Evolutionary conservation across 1,284 basidiomycete genomes (phyloP).

Genomic region (Fistulina hepatica): DNA sequence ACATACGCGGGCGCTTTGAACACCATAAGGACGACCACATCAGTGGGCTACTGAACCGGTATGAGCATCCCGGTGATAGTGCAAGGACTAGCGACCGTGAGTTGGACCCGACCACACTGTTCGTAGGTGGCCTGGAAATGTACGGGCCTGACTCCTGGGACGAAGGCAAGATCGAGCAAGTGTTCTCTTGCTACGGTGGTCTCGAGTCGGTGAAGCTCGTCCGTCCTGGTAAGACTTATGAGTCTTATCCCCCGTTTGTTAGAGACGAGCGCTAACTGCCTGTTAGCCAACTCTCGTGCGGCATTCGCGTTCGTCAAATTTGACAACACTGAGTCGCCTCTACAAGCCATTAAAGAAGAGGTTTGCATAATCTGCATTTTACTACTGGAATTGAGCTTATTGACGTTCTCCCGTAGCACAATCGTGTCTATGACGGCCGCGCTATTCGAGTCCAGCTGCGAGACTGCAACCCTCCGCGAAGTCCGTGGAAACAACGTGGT

Average conservation of each 20-base stretch:
- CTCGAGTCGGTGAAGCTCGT: constrained; percentile 54
- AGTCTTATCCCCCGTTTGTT: constrained; percentile 2
- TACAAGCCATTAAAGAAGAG: constrained; percentile 51
- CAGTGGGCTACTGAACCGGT: too few relatives aligned
- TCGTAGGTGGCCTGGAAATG: constrained; percentile 64
- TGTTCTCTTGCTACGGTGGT: constrained; percentile 54
- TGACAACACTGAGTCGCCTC: constrained; percentile 44
- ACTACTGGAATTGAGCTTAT: background rate
- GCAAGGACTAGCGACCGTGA: too few relatives aligned
- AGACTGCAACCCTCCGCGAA: constrained; percentile 40
- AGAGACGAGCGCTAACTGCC: constrained; percentile 7
- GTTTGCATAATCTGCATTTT: constrained; percentile 25
- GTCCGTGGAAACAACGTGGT: constrained; percentile 33
- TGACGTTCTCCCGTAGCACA: constrained; percentile 37
- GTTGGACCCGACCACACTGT: constrained; percentile 56
- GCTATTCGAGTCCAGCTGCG: constrained; percentile 61
- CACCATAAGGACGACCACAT: too few relatives aligned
- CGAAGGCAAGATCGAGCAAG: constrained; percentile 42
- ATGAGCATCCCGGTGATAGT: too few relatives aligned
- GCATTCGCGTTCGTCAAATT: constrained; percentile 71
- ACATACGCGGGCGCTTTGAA: too few relatives aligned
- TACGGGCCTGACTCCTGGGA: constrained; percentile 54
- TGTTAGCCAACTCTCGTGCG: constrained; percentile 44
- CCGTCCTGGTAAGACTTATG: constrained; percentile 39
- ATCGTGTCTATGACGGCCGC: constrained; percentile 53